phyloP scores from a whole-genome alignment of 768 basidiomycete genomes.

The Tremella mesenterica region DNA sequence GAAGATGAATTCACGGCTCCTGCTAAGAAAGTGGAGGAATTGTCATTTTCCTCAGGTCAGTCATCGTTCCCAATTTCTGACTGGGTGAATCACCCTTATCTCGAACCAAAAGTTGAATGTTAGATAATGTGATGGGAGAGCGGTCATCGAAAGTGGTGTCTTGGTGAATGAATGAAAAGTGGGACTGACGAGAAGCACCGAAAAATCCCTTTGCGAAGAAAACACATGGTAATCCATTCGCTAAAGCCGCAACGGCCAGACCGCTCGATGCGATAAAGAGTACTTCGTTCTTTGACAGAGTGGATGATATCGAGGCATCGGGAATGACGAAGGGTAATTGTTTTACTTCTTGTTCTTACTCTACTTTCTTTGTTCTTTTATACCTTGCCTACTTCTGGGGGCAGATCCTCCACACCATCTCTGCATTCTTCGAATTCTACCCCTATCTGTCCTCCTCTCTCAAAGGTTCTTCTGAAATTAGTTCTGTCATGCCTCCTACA shows the following conservation, averaged over 20 bases:
- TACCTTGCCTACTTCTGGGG: background rate
- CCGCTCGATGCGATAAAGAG: slow-evolving; percentile 36
- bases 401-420: background rate
- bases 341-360: no score
- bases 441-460: no score
- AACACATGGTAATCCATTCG: slow-evolving; percentile 37
- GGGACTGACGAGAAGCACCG: slow-evolving; percentile 6
- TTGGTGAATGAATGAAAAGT: background rate
- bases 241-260: slow-evolving; percentile 22
- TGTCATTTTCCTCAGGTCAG: slow-evolving; percentile 3
- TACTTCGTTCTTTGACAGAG: slow-evolving; percentile 43
- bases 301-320: slow-evolving; percentile 38
- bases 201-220: slow-evolving; percentile 44
- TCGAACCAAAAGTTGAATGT: no score
- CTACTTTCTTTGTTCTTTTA: no score
- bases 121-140: no score
- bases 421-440: background rate
- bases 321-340: slow-evolving; percentile 24
- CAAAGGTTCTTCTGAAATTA: no score
- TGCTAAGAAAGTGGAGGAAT: slow-evolving; percentile 7
- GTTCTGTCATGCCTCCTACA: no score
- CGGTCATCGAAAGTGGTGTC: no score
- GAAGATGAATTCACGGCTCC: slow-evolving; percentile 11
- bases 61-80: background rate
- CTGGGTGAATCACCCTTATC: background rate